Evolutionary conservation across 768 basidiomycete species (phyloP).

Genomic region (Lentinula aciculospora): DNA sequence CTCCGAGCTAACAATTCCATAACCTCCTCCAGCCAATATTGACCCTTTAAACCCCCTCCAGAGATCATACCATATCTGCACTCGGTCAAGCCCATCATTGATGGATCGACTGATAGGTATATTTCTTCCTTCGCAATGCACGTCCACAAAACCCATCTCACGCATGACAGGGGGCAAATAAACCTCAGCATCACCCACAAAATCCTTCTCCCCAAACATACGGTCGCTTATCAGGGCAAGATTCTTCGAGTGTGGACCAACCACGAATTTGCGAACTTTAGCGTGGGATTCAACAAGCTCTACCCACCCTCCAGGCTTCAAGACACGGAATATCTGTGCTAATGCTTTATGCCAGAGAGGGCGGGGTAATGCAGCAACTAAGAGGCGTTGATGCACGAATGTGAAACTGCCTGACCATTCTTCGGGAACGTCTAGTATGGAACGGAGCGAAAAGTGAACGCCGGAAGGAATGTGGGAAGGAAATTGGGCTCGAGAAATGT

Average conservation of each 20-base stretch:
- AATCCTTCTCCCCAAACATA: neutral
- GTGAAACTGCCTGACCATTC: neutral
- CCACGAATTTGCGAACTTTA: neutral
- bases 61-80: neutral
- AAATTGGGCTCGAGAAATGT: neutral
- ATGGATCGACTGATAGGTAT: neutral
- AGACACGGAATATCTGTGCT: neutral
- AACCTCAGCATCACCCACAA: neutral
- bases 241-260: neutral
- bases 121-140: neutral
- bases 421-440: neutral
- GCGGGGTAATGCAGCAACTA: neutral
- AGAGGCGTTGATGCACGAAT: neutral
- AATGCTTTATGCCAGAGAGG: neutral
- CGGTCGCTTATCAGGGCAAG: neutral
- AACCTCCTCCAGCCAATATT: neutral
- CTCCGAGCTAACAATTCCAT: neutral
- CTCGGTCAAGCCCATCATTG: neutral
- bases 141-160: neutral
- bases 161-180: neutral
- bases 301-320: neutral
- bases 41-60: neutral
- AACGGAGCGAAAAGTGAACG: conserved; percentile 1
- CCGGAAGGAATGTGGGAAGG: neutral
- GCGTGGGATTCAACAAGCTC: neutral